Evolutionary conservation across 257 asterid genomes (phyloP), one percentile per base, ranked within the genome.

Genomic region (Scutellaria galericulata): DNA sequence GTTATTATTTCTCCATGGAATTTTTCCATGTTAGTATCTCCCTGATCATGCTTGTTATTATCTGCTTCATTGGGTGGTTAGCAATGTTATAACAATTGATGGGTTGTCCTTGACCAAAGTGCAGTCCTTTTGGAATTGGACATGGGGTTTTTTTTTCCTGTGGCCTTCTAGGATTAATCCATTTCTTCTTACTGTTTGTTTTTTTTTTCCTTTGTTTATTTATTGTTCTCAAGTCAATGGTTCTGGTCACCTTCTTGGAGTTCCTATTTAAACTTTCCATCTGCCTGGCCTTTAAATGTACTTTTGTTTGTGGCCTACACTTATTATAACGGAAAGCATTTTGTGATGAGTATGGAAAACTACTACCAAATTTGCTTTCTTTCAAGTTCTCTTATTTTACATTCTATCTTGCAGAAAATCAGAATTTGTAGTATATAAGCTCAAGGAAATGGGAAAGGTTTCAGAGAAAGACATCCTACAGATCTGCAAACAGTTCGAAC

Each of bases 381-480:
- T 11, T 18, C 2, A 3, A 14, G 53, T 70, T 58, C 40, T 35
- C 35, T 47, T 45, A 59, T 64, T 12, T 46, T 9, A 4, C 60
- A 1, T 72, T 48, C 1, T 41, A 6, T 80, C 20, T 68, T 78
- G 85, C 97, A 93, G 98, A 42, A 91, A 89, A 84, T 83, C 98
- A 1, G 98, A 93, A 69, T 93, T 69, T 35, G 96, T 89, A 2
- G 85, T 93, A 57, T 93, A 91, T 95, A 93, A 93, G 84, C 91
- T 93, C 20, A 93, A 93, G 87, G 92, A 90, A 74, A 89, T 93
- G 96, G 91, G 91, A 6, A 91, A 85, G 81, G 82, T 89, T 52
- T 72, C 89, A 0, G 97, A 93, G 58, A 86, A 85, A 70, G 98
- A 93, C 79, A 85, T 93, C 51, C 7, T 82, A 68, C 85, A 59